Percentiles rank a stretch among this genome's conserved stretches.
These are phyloP conservation scores for Pseudonitzschia multiseries DNA, from an alignment of 108 stramenopile genomes.

Conservation along the genomic window DNA sequence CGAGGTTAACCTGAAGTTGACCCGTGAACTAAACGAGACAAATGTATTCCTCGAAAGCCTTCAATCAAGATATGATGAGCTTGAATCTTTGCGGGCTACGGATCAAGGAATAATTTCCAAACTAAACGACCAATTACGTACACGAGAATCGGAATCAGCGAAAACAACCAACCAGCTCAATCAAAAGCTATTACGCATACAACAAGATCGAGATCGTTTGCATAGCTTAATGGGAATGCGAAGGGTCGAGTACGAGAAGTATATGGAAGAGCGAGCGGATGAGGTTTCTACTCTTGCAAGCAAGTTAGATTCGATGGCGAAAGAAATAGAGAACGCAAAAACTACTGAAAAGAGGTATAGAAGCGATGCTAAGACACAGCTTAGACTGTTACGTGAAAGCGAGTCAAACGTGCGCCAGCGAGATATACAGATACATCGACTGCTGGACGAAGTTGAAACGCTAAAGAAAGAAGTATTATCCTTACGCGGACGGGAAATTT, in stretches of 20 bases:
- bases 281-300: background rate
- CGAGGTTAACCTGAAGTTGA: background rate
- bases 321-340: background rate
- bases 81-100: background rate
- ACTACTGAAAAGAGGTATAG: background rate
- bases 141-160: background rate
- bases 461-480: constrained; percentile 9
- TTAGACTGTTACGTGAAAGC: constrained; percentile 5
- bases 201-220: background rate
- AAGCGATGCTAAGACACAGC: constrained; percentile 11
- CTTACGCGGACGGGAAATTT: constrained; percentile 5
- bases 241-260: constrained; percentile 6
- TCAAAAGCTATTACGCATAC: background rate
- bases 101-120: constrained; percentile 3
- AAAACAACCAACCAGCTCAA: background rate
- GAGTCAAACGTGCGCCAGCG: constrained; percentile 12
- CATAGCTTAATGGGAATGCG: background rate
- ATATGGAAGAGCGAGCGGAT: constrained; percentile 6
- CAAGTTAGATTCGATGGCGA: background rate
- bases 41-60: background rate
- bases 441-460: background rate
- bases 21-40: background rate
- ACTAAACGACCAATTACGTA: constrained; percentile 1
- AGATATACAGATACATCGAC: constrained; percentile 13
- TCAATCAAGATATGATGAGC: background rate